These are phyloP conservation scores for Taxawa tesnikishii DNA, from an alignment of 2,329 filamentous ascomycete species.

Conservation along the genomic window DNA sequence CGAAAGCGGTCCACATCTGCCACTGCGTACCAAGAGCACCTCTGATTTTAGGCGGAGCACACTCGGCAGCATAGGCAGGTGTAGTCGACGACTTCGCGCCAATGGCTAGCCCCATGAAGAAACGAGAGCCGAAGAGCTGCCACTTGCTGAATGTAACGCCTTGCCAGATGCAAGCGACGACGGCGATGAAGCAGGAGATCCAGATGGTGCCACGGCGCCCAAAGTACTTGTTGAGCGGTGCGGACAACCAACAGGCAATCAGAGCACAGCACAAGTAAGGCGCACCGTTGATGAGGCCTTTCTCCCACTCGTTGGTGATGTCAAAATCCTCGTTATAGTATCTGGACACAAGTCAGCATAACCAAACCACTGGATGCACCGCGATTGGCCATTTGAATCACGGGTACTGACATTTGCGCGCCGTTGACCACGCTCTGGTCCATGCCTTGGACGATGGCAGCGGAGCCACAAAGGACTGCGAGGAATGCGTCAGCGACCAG, in stretches of 20 bases:
- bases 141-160: slow-evolving; percentile 10
- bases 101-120: slow-evolving; percentile 24
- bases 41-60: slow-evolving; percentile 23
- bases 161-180: slow-evolving; percentile 21
- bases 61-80: slow-evolving; percentile 29
- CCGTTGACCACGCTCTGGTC: slow-evolving; percentile 56
- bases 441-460: background rate
- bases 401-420: slow-evolving; percentile 50
- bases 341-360: too few relatives aligned
- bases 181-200: slow-evolving; percentile 55
- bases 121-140: slow-evolving; percentile 9
- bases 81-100: slow-evolving; percentile 32
- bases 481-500: slow-evolving; percentile 30
- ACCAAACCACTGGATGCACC: too few relatives aligned
- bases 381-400: too few relatives aligned
- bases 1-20: slow-evolving; percentile 28
- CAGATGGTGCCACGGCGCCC: slow-evolving; percentile 56
- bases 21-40: slow-evolving; percentile 34
- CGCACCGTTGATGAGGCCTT: slow-evolving; percentile 30
- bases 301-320: slow-evolving; percentile 11
- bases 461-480: background rate
- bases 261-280: slow-evolving; percentile 33
- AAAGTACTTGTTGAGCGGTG: slow-evolving; percentile 50
- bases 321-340: slow-evolving; percentile 52
- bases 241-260: slow-evolving; percentile 36